phyloP scores from a whole-genome alignment of 2,329 filamentous ascomycete genomes.

The Penicillium aurantiogriseum region DNA sequence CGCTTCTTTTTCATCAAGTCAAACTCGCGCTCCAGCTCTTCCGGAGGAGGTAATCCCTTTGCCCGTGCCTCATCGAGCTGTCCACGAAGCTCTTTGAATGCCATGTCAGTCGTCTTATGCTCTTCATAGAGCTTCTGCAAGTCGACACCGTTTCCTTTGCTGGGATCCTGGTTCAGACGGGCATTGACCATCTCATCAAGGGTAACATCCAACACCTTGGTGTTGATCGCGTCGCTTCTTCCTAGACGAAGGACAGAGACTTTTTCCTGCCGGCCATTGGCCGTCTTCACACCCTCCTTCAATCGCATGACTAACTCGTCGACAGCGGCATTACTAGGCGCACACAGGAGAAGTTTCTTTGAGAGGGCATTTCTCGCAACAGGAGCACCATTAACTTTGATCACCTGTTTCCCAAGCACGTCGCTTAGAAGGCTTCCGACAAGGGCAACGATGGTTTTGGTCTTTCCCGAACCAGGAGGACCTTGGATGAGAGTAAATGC shows the following conservation, averaged over 20 bases:
- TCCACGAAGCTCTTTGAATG: conserved; percentile 68
- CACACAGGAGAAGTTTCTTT: conserved; percentile 93
- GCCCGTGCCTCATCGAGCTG: conserved; percentile 67
- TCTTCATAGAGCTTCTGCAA: conserved; percentile 68
- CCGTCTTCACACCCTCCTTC: conserved; percentile 79
- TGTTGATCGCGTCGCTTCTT: conserved; percentile 87
- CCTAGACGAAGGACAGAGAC: conserved; percentile 88
- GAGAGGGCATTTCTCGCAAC: conserved; percentile 40
- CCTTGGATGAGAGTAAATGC: conserved; percentile 96
- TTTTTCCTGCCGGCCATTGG: conserved; percentile 68
- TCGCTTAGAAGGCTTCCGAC: conserved; percentile 79
- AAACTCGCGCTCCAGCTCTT: conserved; percentile 68
- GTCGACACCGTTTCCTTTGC: conserved; percentile 48
- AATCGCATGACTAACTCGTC: conserved; percentile 93
- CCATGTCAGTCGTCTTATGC: conserved; percentile 60
- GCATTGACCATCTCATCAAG: conserved; percentile 85
- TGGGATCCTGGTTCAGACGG: conserved; percentile 55
- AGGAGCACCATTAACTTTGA: conserved; percentile 45
- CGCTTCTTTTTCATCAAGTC: conserved; percentile 76
- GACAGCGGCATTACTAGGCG: conserved; percentile 97
- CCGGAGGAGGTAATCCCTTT: conserved; percentile 45
- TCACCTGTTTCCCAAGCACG: conserved; percentile 50
- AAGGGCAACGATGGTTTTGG: conserved; percentile 96
- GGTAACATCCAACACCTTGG: conserved; percentile 83
- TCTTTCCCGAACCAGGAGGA: conserved; percentile 95